Evolutionary conservation across 352 stramenopile genomes (phyloP).

Genomic region (Phytophthora meadii): DNA sequence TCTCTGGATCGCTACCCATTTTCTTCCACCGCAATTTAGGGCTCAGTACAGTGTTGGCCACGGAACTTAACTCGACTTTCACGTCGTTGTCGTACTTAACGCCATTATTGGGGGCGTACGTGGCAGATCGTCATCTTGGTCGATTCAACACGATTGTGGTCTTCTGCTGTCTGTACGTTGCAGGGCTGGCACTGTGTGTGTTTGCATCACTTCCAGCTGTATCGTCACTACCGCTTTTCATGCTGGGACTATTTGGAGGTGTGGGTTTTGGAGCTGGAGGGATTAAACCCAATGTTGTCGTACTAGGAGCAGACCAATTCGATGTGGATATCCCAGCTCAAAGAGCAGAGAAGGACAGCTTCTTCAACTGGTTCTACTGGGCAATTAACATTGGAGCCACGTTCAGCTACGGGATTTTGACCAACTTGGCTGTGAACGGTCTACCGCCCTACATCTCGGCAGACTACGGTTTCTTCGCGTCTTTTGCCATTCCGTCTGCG

Average conservation of each 20-base stretch:
- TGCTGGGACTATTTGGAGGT: conserved; percentile 84
- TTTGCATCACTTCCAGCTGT: conserved; percentile 62
- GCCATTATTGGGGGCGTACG: conserved; percentile 81
- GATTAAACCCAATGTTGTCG: conserved; percentile 83
- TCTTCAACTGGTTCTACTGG: conserved; percentile 96
- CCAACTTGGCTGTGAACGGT: conserved; percentile 91
- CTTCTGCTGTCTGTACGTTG: conserved; percentile 81
- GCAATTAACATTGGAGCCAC: conserved; percentile 92
- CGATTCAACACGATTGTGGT: conserved; percentile 82
- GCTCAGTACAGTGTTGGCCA: conserved; percentile 80
- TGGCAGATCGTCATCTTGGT: conserved; percentile 81
- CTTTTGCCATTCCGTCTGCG: conserved; percentile 86
- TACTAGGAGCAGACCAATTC: conserved; percentile 85
- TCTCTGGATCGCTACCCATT: conserved; percentile 85
- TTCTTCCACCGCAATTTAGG: conserved; percentile 90
- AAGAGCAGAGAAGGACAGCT: conserved; percentile 84
- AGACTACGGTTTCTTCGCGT: conserved; percentile 89
- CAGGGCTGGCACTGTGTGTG: conserved; percentile 73
- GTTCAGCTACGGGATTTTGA: conserved; percentile 91
- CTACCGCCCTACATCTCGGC: conserved; percentile 82
- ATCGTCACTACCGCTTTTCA: conserved; percentile 74
- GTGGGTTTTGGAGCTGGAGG: conserved; percentile 75
- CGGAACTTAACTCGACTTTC: conserved; percentile 88
- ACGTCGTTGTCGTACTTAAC: conserved; percentile 88
- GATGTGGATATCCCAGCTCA: conserved; percentile 74